phyloP scores from a whole-genome alignment of 192 early-diverging fungal species.

The Coemansia sp. region DNA sequence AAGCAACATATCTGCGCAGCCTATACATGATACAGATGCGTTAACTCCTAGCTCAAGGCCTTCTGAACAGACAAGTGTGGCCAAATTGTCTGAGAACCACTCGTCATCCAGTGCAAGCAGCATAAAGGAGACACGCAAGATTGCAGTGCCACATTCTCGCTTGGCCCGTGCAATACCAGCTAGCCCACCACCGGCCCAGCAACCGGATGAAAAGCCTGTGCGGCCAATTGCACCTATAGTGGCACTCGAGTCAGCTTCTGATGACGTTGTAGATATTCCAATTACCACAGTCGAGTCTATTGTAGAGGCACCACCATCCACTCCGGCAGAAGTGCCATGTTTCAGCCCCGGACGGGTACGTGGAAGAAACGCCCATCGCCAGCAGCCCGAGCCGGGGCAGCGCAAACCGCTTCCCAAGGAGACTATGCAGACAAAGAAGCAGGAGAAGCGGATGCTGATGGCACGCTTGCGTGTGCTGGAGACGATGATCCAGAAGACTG shows the following conservation, averaged over 20 bases:
- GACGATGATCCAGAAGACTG: constrained; percentile 37
- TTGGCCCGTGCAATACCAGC: constrained; percentile 10
- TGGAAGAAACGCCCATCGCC: constrained; percentile 12
- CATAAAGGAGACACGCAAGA: constrained; percentile 11
- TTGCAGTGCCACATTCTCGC: constrained; percentile 25
- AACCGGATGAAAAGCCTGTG: neutral
- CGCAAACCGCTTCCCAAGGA: constrained; percentile 17
- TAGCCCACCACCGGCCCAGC: neutral
- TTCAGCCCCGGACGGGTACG: constrained; percentile 32
- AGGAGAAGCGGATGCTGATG: constrained; percentile 32
- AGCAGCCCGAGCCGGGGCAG: constrained; percentile 9
- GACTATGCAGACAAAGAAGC: neutral
- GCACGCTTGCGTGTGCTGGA: constrained; percentile 42
- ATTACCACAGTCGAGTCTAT: neutral
- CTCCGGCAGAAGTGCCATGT: constrained; percentile 14
- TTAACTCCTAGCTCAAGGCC: too few species aligned
- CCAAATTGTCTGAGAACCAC: too few species aligned
- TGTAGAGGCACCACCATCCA: neutral
- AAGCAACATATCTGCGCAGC: too few species aligned
- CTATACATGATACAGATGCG: too few species aligned
- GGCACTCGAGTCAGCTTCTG: neutral
- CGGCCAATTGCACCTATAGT: neutral
- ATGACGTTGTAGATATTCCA: constrained; percentile 4
- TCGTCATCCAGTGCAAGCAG: neutral
- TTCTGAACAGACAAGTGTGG: too few species aligned